Conservation (phyloP, 805 yeast species). For the Candida tallmaniae region DNA sequence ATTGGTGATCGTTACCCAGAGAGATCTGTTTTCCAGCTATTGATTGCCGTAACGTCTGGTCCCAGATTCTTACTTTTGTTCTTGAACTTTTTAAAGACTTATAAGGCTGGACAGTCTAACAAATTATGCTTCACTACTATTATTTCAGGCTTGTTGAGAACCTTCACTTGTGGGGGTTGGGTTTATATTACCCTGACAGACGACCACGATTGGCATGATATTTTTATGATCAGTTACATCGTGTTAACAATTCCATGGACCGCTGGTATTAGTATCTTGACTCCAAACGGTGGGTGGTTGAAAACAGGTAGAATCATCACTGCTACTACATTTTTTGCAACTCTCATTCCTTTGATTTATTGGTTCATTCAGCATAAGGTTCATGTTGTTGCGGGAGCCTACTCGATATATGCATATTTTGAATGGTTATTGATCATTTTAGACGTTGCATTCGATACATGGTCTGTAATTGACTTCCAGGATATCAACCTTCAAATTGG, state of each 20-base stretch:
- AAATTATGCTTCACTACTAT: conserved; percentile 15
- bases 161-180: conserved; percentile 98
- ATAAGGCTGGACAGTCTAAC: conserved; percentile 4
- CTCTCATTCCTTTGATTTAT: conserved; percentile 76
- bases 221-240: conserved; percentile 90
- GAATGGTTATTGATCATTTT: conserved; percentile 88
- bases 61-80: conserved; percentile 72
- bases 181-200: conserved; percentile 95
- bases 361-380: conserved; percentile 93
- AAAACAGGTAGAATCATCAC: conserved; percentile 52
- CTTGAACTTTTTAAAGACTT: conserved; percentile 45
- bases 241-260: conserved; percentile 93
- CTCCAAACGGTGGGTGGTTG: conserved; percentile 40
- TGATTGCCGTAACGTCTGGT: conserved; percentile 90
- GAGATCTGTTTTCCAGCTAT: conserved; percentile 82
- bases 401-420: conserved; percentile 87
- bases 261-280: conserved; percentile 49
- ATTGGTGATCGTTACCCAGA: conserved; percentile 98
- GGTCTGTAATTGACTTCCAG: conserved; percentile 67
- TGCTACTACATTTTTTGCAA: conserved; percentile 60
- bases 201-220: conserved; percentile 94
- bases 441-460: conserved; percentile 82
- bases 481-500: conserved; percentile 48
- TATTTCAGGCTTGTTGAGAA: conserved; percentile 75
- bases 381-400: conserved; percentile 85